These are phyloP conservation scores for Porogramme epimiltina DNA, from an alignment of 1,284 basidiomycete genomes.

Conservation along the genomic window DNA sequence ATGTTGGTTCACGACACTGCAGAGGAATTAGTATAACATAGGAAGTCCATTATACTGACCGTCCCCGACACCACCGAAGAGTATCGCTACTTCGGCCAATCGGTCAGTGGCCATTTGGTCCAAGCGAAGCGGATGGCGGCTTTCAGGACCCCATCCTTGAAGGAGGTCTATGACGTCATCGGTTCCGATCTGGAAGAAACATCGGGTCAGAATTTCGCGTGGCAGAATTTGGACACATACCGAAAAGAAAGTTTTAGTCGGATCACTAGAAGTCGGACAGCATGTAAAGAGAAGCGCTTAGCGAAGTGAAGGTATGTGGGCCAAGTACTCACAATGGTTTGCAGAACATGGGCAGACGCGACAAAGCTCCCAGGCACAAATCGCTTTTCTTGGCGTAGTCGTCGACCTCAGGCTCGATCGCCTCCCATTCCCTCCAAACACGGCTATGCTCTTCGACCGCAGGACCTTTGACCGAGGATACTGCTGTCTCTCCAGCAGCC, in stretches of 20 bases:
- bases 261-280: too few species aligned
- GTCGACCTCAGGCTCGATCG: background rate
- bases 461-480: background rate
- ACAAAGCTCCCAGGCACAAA: constrained; percentile 1
- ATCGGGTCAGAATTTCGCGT: background rate
- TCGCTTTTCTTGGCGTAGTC: constrained; percentile 3
- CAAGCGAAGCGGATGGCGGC: constrained; percentile 3
- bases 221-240: background rate
- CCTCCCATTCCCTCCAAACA: constrained; percentile 8
- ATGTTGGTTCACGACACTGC: too few species aligned
- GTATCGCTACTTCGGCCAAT: constrained; percentile 11
- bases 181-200: constrained; percentile 8
- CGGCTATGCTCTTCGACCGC: background rate
- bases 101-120: too few species aligned
- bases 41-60: constrained; percentile 6
- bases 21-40: too few species aligned
- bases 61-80: constrained; percentile 26
- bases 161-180: constrained; percentile 18
- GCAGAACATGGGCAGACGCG: constrained; percentile 9
- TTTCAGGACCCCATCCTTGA: constrained; percentile 10
- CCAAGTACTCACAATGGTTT: constrained; percentile 9
- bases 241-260: constrained; percentile 3
- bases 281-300: too few species aligned
- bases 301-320: background rate
- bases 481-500: background rate